Evolutionary conservation across 148 eudicot species (phyloP).

Genomic region (Chenopodium quinoa): DNA sequence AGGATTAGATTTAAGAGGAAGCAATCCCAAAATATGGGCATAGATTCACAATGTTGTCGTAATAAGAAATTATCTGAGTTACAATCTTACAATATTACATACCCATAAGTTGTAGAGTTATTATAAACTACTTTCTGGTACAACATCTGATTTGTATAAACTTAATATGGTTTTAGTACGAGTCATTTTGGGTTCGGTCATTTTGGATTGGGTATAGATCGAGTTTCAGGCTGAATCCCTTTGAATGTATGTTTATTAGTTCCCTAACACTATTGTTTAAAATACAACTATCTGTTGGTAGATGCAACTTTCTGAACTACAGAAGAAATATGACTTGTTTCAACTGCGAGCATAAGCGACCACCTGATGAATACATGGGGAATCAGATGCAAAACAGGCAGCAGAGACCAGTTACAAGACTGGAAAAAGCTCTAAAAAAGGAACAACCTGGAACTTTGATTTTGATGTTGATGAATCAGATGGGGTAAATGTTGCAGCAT

Average conservation of each 20-base stretch:
- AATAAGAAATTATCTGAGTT: too few relatives aligned
- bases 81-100: too few relatives aligned
- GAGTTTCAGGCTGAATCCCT: background rate
- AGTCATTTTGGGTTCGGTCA: too few relatives aligned
- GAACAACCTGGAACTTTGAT: slow-evolving; percentile 88
- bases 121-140: too few relatives aligned
- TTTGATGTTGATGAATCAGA: slow-evolving; percentile 96
- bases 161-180: too few relatives aligned
- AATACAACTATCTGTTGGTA: slow-evolving; percentile 29
- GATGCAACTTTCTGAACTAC: slow-evolving; percentile 95
- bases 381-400: slow-evolving; percentile 56
- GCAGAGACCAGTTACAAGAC: slow-evolving; percentile 40
- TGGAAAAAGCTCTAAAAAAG: slow-evolving; percentile 44
- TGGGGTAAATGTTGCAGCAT: slow-evolving; percentile 97
- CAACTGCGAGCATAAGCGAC: slow-evolving; percentile 91
- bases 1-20: too few relatives aligned
- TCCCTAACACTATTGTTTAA: slow-evolving; percentile 8
- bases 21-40: too few relatives aligned
- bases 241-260: slow-evolving; percentile 3
- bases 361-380: slow-evolving; percentile 75
- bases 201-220: too few relatives aligned
- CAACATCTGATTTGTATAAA: too few relatives aligned
- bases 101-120: too few relatives aligned
- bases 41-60: too few relatives aligned
- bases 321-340: slow-evolving; percentile 85